These are phyloP conservation scores for Pleurotus eryngii DNA, from an alignment of 768 basidiomycete species.

Conservation along the genomic window DNA sequence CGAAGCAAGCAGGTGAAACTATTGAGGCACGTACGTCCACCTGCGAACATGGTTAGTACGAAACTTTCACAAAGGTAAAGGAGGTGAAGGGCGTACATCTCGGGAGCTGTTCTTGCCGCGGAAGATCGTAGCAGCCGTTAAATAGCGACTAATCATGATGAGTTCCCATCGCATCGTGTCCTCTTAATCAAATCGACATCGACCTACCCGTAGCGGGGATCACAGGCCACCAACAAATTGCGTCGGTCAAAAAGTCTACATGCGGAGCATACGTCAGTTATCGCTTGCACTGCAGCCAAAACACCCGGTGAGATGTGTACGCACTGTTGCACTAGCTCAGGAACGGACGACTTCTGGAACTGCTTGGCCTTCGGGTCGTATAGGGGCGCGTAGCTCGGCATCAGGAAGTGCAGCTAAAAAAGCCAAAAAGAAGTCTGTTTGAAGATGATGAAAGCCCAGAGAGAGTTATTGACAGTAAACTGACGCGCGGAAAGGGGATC, in stretches of 20 bases:
- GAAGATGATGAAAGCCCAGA: slow-evolving; percentile 7
- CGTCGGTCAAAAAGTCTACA: slow-evolving; percentile 73
- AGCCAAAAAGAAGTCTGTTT: slow-evolving; percentile 6
- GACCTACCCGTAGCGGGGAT: slow-evolving; percentile 71
- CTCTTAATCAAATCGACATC: neutral
- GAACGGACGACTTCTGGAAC: slow-evolving; percentile 57
- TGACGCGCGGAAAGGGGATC: slow-evolving; percentile 91
- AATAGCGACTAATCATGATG: slow-evolving; percentile 56
- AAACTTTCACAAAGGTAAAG: slow-evolving; percentile 13
- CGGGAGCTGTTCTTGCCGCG: slow-evolving; percentile 77
- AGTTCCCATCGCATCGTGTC: neutral
- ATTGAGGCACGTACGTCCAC: slow-evolving; percentile 44
- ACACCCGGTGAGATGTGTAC: slow-evolving; percentile 13
- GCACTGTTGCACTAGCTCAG: slow-evolving; percentile 75
- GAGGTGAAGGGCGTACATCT: slow-evolving; percentile 53
- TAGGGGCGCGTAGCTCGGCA: slow-evolving; percentile 93
- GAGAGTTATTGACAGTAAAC: slow-evolving; percentile 17
- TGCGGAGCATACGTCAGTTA: neutral
- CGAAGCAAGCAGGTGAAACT: slow-evolving; percentile 5
- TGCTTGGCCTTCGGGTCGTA: slow-evolving; percentile 59
- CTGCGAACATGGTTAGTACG: slow-evolving; percentile 33
- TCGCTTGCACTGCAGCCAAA: neutral
- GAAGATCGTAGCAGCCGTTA: slow-evolving; percentile 87
- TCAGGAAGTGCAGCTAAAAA: slow-evolving; percentile 87
- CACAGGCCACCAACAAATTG: slow-evolving; percentile 79